Conservation (phyloP, 495 filamentous ascomycete genomes). For the Monascus purpureus region DNA sequence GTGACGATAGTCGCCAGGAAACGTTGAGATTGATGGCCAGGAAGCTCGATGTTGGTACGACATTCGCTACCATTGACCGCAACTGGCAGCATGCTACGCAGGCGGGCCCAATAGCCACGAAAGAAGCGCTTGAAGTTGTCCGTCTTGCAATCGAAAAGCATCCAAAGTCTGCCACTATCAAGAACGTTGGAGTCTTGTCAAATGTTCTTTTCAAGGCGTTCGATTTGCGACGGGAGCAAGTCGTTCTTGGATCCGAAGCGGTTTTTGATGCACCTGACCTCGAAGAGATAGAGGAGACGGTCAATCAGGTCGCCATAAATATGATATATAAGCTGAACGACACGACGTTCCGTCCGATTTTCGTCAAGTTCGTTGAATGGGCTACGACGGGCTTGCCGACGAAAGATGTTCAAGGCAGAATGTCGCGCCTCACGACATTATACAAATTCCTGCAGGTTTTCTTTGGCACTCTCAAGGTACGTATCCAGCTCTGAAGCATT, state of each 20-base stretch:
- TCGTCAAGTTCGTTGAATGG: constrained; percentile 72
- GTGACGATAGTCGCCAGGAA: constrained; percentile 48
- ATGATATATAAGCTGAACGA: constrained; percentile 97
- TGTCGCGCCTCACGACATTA: constrained; percentile 49
- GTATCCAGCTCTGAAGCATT: constrained; percentile 1
- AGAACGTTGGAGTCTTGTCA: constrained; percentile 51
- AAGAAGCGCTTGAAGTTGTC: constrained; percentile 52
- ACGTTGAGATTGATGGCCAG: constrained; percentile 58
- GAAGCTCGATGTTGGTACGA: constrained; percentile 52
- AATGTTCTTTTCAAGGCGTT: constrained; percentile 56
- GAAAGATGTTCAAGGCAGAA: constrained; percentile 39
- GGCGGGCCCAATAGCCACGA: constrained; percentile 45
- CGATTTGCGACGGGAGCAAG: constrained; percentile 51
- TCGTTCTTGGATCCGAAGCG: constrained; percentile 18
- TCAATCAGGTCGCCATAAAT: constrained; percentile 59
- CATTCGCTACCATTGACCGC: constrained; percentile 53
- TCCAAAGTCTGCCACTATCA: constrained; percentile 57
- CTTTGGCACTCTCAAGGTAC: constrained; percentile 66
- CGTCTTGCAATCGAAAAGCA: constrained; percentile 58
- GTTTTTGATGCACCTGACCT: constrained; percentile 36
- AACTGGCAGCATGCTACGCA: constrained; percentile 52
- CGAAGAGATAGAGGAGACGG: constrained; percentile 45
- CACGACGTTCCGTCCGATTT: constrained; percentile 87
- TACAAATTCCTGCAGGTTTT: constrained; percentile 69
- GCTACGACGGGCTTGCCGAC: constrained; percentile 41